A percentile compares a stretch with the other conserved stretches of the same genome.
Conservation (phyloP, 306 rosid genomes). For the Malus domestica region ASM211411v1 NC_041803.1:11670501-11671000, state of each 20-base stretch:
- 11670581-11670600: constrained; percentile 69
- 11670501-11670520: constrained; percentile 57
- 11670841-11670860: constrained; percentile 32
- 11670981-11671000: constrained; percentile 43
- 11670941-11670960: not conserved
- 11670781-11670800: constrained; percentile 36
- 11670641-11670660: constrained; percentile 61
- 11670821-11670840: constrained; percentile 39
- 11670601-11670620: constrained; percentile 43
- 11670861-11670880: constrained; percentile 54
- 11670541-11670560: constrained; percentile 49
- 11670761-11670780: constrained; percentile 51
- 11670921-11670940: not conserved
- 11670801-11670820: constrained; percentile 60
- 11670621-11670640: constrained; percentile 53
- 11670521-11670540: constrained; percentile 60
- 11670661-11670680: not conserved
- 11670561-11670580: constrained; percentile 53
- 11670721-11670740: constrained; percentile 57
- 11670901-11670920: not conserved
- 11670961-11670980: constrained; percentile 37
- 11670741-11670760: constrained; percentile 51
- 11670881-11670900: not conserved
- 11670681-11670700: not conserved
- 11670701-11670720: not conserved